Conservation (phyloP, 805 yeast species). For the Yarrowia deformans region DNA sequence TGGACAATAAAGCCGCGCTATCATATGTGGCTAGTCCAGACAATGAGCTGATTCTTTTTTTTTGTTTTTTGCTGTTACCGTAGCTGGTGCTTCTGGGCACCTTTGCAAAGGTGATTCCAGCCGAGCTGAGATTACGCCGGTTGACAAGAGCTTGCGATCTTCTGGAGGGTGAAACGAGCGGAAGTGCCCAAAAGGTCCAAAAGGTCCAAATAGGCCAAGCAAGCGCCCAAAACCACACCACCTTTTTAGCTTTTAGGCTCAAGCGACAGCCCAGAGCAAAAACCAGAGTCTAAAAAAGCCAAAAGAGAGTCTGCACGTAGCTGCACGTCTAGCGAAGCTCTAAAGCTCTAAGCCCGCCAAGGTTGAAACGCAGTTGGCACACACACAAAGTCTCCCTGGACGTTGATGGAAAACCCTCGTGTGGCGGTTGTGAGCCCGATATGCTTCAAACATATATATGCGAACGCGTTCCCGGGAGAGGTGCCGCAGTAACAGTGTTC, state of each 20-base stretch:
- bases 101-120: too few species aligned
- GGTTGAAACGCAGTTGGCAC: too few species aligned
- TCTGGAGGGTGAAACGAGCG: slow-evolving; percentile 1
- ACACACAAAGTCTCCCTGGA: not conserved
- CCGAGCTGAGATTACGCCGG: too few species aligned
- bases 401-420: slow-evolving; percentile 16
- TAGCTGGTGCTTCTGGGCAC: too few species aligned
- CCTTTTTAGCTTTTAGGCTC: not conserved
- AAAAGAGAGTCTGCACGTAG: not conserved
- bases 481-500: too few species aligned
- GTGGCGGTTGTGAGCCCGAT: slow-evolving; percentile 17
- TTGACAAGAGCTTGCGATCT: not conserved
- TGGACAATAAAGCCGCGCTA: too few species aligned
- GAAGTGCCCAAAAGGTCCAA: slow-evolving; percentile 6
- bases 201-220: slow-evolving; percentile 19
- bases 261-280: not conserved
- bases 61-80: too few species aligned
- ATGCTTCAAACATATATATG: slow-evolving; percentile 13
- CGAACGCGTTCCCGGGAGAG: too few species aligned
- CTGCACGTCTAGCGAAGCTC: slow-evolving; percentile 34
- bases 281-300: not conserved
- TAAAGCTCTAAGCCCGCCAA: not conserved
- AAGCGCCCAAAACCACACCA: slow-evolving; percentile 14
- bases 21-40: too few species aligned
- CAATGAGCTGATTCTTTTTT: too few species aligned